These are phyloP conservation scores for Phellinidium pouzarii DNA, from an alignment of 1,284 basidiomycete species.

Conservation along the genomic window DNA sequence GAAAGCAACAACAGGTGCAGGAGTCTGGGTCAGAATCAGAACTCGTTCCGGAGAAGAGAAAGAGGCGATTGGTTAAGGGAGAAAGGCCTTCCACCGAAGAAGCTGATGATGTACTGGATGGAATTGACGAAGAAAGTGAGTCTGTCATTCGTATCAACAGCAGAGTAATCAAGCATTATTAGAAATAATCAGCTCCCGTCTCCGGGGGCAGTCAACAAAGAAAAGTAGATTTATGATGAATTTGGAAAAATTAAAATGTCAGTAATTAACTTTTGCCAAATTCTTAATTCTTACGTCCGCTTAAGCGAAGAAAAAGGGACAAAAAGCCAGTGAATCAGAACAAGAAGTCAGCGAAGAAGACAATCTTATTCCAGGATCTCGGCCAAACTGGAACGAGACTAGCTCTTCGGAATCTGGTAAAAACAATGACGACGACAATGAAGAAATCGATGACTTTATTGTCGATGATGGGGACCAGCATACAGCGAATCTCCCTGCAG, in stretches of 20 bases:
- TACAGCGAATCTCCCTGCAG: conserved; percentile 50
- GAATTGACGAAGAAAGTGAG: conserved; percentile 53
- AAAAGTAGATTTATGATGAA: conserved; percentile 54
- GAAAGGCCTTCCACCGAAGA: conserved; percentile 37
- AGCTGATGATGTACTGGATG: conserved; percentile 46
- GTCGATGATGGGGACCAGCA: conserved; percentile 59
- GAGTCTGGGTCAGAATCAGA: conserved; percentile 15
- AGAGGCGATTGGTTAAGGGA: conserved; percentile 36
- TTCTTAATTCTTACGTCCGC: conserved; percentile 11
- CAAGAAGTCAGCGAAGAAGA: conserved; percentile 30
- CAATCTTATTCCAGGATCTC: conserved; percentile 25
- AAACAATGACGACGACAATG: conserved; percentile 28
- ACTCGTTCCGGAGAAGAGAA: not conserved
- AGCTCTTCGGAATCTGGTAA: conserved; percentile 10
- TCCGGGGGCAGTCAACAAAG: conserved; percentile 51
- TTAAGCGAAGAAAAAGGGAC: conserved; percentile 44
- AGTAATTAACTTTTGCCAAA: conserved; percentile 20
- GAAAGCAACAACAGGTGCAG: not conserved
- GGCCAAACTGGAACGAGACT: conserved; percentile 20
- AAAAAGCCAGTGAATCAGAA: conserved; percentile 31
- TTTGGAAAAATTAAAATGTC: conserved; percentile 59
- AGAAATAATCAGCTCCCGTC: conserved; percentile 59
- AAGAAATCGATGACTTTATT: conserved; percentile 55
- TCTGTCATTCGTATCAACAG: conserved; percentile 11
- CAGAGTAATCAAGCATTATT: conserved; percentile 2